Conservation (phyloP, 2,329 filamentous ascomycete genomes). For the Pseudogymnoascus sp. region DNA sequence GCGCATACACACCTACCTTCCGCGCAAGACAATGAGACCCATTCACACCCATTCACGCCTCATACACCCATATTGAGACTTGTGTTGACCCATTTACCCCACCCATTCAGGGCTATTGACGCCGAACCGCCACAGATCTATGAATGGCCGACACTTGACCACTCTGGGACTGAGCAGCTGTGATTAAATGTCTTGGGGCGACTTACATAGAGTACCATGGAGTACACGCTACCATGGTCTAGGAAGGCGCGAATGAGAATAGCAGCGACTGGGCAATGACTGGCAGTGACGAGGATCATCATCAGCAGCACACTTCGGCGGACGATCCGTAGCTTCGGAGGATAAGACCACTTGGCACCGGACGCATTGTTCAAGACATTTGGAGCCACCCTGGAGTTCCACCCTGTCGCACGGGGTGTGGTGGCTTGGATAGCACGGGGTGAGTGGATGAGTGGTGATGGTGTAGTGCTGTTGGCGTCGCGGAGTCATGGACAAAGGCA, state of each 20-base stretch:
- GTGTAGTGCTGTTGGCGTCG: not conserved
- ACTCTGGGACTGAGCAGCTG: not conserved
- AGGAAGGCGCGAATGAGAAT: not conserved
- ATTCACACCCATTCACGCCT: not conserved
- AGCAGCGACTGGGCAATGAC: too few species aligned
- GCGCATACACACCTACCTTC: not conserved
- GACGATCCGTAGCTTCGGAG: not conserved
- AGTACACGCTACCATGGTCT: not conserved
- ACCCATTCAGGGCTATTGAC: constrained; percentile 1
- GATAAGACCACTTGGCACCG: not conserved
- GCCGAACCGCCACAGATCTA: constrained; percentile 3
- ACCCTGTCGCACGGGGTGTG: not conserved
- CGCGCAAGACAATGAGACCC: not conserved
- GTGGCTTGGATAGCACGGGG: not conserved
- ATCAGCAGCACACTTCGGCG: constrained; percentile 2
- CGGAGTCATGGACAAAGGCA: not conserved
- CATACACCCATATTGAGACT: not conserved
- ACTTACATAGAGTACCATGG: not conserved
- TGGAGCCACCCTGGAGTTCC: not conserved
- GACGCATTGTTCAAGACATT: constrained; percentile 4
- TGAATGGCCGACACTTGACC: constrained; percentile 7
- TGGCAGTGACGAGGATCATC: not conserved
- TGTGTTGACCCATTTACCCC: not conserved
- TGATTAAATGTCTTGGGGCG: not conserved
- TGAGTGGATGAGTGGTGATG: not conserved